phyloP scores from a whole-genome alignment of 169 alveolate species.

The Plasmodium knowlesi region DNA sequence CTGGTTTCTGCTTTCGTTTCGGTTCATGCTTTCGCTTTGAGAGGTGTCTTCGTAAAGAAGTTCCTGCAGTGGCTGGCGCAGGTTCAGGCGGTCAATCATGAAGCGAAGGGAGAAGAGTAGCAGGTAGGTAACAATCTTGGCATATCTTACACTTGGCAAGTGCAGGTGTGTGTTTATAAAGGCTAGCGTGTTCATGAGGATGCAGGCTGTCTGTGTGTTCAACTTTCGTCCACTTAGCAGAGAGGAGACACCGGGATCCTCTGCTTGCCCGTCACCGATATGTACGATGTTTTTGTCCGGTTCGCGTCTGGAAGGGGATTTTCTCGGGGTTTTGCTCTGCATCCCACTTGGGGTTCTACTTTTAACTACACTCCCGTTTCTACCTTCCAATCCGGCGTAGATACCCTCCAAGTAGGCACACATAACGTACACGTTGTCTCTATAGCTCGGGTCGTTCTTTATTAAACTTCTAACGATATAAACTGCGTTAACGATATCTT shows the following conservation, averaged over 20 bases:
- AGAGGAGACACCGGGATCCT: background rate
- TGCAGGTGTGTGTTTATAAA: conserved; percentile 45
- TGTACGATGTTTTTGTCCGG: conserved; percentile 18
- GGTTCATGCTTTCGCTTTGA: background rate
- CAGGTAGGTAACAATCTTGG: background rate
- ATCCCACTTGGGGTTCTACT: background rate
- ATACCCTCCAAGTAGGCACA: conserved; percentile 16
- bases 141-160: background rate
- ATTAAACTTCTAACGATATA: conserved; percentile 52
- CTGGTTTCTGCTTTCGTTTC: background rate
- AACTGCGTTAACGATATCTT: conserved; percentile 37
- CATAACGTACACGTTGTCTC: background rate
- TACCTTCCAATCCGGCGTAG: background rate
- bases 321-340: background rate
- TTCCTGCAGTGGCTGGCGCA: background rate
- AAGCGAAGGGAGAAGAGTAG: conserved; percentile 8
- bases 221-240: conserved; percentile 8
- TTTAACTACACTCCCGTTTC: background rate
- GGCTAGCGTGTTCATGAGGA: conserved; percentile 25
- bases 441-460: conserved; percentile 19
- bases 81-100: background rate
- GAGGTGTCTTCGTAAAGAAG: background rate
- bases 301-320: background rate
- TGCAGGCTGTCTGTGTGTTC: conserved; percentile 42
- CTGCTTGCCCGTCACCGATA: conserved; percentile 9